phyloP scores from a whole-genome alignment of 148 eudicot species.

The Gaultheria prostrata region DNA sequence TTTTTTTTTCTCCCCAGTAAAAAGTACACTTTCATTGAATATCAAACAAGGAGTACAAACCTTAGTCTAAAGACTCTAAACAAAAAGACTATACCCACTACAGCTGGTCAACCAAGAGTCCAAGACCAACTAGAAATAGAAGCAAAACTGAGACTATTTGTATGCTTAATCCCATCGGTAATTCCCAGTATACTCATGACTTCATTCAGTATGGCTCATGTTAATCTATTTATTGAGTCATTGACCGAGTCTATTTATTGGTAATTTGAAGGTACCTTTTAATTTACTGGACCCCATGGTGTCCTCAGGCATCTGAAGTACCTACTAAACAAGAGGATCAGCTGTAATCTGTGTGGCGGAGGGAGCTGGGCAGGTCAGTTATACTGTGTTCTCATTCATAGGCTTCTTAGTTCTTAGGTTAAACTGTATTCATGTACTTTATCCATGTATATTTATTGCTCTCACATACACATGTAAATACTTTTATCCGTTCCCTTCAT shows the following conservation, averaged over 20 bases:
- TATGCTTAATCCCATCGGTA: slow-evolving; percentile 98
- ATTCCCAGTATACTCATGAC: slow-evolving; percentile 1
- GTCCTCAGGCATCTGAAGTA: slow-evolving; percentile 79
- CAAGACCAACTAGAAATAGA: no score
- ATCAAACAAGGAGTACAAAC: no score
- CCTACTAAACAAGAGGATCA: slow-evolving; percentile 86
- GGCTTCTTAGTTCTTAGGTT: neutral
- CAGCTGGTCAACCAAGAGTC: no score
- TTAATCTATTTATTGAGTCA: neutral
- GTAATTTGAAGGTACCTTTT: slow-evolving; percentile 62
- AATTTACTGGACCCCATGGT: slow-evolving; percentile 88
- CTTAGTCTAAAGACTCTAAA: no score
- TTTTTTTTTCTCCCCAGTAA: no score
- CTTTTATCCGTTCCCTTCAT: neutral
- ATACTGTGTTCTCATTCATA: neutral
- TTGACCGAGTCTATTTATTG: slow-evolving; percentile 11
- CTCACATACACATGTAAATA: neutral
- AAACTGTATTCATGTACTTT: neutral
- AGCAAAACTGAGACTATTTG: no score
- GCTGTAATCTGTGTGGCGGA: slow-evolving; percentile 95
- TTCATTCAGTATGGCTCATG: neutral
- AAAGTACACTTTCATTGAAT: no score
- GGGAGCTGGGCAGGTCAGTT: slow-evolving; percentile 94
- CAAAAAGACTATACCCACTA: no score
- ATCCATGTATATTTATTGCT: neutral